phyloP scores from a whole-genome alignment of 768 basidiomycete species.

The Boletus tylopilopsis region DNA sequence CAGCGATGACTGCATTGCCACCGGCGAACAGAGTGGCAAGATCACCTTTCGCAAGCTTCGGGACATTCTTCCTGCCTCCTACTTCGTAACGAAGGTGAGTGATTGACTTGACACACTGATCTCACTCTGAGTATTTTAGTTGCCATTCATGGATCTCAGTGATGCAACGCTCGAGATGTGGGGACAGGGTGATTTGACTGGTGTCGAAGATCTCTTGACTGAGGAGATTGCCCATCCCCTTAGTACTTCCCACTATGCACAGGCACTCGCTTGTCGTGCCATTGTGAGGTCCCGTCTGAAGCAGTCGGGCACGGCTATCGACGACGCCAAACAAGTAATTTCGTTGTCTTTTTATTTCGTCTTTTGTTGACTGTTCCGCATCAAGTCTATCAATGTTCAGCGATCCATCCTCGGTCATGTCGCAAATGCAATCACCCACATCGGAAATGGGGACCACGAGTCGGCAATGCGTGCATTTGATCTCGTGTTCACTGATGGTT shows the following conservation, averaged over 20 bases:
- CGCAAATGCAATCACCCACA: neutral
- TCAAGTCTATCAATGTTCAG: conserved; percentile 3
- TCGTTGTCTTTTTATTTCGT: fast-evolving
- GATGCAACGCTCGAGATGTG: neutral
- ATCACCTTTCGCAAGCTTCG: neutral
- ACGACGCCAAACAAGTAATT: conserved; percentile 5
- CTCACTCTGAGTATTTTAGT: neutral
- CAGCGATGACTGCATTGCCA: neutral
- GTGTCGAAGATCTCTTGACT: neutral
- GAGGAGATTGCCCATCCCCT: neutral
- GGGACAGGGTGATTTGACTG: neutral
- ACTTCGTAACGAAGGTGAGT: neutral
- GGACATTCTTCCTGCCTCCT: neutral
- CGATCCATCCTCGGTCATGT: conserved; percentile 8
- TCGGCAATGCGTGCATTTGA: neutral
- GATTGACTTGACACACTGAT: neutral
- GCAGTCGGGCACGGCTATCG: neutral
- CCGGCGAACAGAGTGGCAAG: neutral
- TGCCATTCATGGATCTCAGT: neutral
- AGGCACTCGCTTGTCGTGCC: neutral
- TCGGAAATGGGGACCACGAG: neutral
- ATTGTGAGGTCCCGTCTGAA: neutral
- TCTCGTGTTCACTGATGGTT: conserved; percentile 1
- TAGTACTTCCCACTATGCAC: neutral
- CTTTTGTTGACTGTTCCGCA: neutral